A percentile compares a stretch with the other conserved stretches of the same genome.
Conservation (phyloP, 2,329 filamentous ascomycete genomes). For the Aspergillus sojae region DNA sequence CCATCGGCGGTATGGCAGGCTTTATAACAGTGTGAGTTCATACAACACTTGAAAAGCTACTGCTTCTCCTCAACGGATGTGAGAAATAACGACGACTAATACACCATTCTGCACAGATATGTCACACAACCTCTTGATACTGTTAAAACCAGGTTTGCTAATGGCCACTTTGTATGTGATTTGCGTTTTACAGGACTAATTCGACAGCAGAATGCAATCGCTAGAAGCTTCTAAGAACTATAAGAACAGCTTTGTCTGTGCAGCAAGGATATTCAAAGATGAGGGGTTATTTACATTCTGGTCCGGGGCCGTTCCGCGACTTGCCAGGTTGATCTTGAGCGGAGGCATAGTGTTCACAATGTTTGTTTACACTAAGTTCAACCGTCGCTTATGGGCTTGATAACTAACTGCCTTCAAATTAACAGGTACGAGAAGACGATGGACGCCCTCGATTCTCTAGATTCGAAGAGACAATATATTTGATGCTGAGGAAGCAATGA, state of each 20-base stretch:
- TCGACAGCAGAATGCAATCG: conserved; percentile 77
- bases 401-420: conserved; percentile 15
- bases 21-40: conserved; percentile 75
- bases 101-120: conserved; percentile 39
- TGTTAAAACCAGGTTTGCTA: conserved; percentile 74
- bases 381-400: background rate
- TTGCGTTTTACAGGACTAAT: conserved; percentile 16
- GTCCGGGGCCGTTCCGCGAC: conserved; percentile 85
- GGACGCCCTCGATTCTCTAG: conserved; percentile 76
- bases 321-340: conserved; percentile 83
- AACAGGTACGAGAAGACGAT: conserved; percentile 87
- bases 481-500: conserved; percentile 44
- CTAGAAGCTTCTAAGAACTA: conserved; percentile 80
- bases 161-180: background rate
- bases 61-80: background rate
- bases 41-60: background rate
- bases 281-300: conserved; percentile 91
- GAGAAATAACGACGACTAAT: conserved; percentile 9
- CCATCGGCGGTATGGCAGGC: conserved; percentile 84
- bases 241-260: conserved; percentile 85
- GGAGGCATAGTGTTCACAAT: conserved; percentile 98
- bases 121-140: conserved; percentile 77
- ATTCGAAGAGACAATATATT: conserved; percentile 83
- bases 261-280: conserved; percentile 78
- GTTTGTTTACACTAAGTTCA: conserved; percentile 48